Conservation (phyloP, 1,284 basidiomycete species). For the Apiotrichum gamsii region DNA sequence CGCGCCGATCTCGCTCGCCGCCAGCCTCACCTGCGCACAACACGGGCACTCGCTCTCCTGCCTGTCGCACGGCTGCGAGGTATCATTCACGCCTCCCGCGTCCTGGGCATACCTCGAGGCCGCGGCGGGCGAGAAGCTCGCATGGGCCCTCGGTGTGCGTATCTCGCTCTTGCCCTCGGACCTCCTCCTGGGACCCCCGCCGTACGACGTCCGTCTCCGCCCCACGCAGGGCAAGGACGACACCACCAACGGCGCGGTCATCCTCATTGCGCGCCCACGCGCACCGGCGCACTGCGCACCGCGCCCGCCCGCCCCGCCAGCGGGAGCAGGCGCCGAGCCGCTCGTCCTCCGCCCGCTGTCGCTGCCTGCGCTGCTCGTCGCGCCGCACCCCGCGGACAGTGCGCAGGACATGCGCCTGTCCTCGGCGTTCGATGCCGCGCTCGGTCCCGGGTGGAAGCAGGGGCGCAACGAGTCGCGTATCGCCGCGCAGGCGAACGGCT, state of each 20-base stretch:
- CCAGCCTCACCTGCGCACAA: constrained; percentile 10
- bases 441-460: constrained; percentile 25
- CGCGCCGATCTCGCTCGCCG: constrained; percentile 5
- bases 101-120: constrained; percentile 10
- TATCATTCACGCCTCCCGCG: constrained; percentile 6
- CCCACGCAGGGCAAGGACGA: constrained; percentile 2
- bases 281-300: constrained; percentile 8
- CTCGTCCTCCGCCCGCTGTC: constrained; percentile 18
- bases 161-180: constrained; percentile 8
- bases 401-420: constrained; percentile 17
- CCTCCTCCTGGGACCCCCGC: constrained; percentile 4
- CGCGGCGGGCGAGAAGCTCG: constrained; percentile 19
- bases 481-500: constrained; percentile 13
- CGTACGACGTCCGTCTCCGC: constrained; percentile 11
- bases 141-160: constrained; percentile 15
- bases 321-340: constrained; percentile 2
- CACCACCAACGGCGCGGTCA: background rate
- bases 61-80: constrained; percentile 5
- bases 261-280: constrained; percentile 6
- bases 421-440: constrained; percentile 16
- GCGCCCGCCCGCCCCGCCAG: background rate
- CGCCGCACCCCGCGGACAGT: constrained; percentile 4
- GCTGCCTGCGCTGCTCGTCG: constrained; percentile 26
- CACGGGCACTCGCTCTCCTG: constrained; percentile 11
- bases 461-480: constrained; percentile 18